phyloP scores from a whole-genome alignment of 495 filamentous ascomycete genomes.

The Neurospora sp. region DNA sequence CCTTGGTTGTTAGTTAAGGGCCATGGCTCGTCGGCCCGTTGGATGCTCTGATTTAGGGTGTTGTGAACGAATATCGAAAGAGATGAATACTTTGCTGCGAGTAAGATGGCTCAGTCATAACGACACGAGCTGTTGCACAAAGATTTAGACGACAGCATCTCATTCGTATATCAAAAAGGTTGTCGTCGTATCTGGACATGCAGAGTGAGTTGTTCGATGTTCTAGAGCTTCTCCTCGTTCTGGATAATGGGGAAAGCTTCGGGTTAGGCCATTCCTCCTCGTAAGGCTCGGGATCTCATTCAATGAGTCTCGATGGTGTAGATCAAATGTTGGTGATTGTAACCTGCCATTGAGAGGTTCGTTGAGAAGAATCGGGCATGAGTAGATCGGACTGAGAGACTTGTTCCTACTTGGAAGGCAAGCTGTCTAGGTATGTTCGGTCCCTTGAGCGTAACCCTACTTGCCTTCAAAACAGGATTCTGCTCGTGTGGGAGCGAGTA shows the following conservation, averaged over 20 bases:
- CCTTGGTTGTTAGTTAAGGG: neutral
- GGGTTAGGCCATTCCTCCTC: neutral
- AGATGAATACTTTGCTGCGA: neutral
- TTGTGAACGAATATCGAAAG: neutral
- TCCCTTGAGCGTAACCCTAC: neutral
- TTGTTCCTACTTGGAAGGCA: neutral
- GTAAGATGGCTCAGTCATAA: neutral
- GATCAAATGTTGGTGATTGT: neutral
- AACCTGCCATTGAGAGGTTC: neutral
- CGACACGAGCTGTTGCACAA: neutral
- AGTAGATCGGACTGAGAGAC: neutral
- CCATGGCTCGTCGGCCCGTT: neutral
- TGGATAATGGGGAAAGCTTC: neutral
- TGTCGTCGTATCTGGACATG: neutral
- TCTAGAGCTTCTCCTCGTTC: neutral
- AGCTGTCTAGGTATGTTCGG: neutral
- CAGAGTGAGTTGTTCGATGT: neutral
- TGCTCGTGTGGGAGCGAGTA: neutral
- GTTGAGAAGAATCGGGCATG: neutral
- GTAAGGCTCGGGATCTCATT: neutral
- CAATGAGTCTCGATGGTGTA: neutral
- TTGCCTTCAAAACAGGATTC: neutral
- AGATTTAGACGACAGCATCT: neutral
- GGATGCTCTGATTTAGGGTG: neutral
- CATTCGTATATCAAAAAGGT: neutral